Base-by-base conservation (phyloP, 495 filamentous ascomycete species). In the Lepraria neglecta region DNA sequence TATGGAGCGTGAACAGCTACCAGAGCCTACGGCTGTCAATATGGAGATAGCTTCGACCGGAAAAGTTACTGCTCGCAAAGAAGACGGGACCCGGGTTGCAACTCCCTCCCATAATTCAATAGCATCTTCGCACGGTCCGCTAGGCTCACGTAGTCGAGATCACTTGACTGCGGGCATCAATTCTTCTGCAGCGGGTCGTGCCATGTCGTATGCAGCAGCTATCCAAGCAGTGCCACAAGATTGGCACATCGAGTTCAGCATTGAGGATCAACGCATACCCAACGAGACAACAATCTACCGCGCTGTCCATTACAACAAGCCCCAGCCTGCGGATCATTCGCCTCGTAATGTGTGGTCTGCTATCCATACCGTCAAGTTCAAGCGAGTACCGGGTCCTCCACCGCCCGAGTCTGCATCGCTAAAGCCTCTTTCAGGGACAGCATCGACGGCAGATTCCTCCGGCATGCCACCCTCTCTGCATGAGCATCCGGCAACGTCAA, bases 191-290 rank as follows among this genome's bases (percentile, higher is more conserved):
- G 71, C 79, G 60, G 70, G 75, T 51, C 74, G 79, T 30, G 71
- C 82, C 12, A 75, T 83, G 17, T 92, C 91, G 0, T 96, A 96
- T 69, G 87, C 91, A 17, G 89, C 88, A 42, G 90, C 91, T 6
- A 82, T 94, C 65, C 86, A 89, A 66, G 68, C 84, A 31, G 71
- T 82, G 5, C 90, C 91, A n/a, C 87, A 91, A 62, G 94, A 97
- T 69, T 99, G 95, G 95, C 94, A 99, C 67, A 89, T 99, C 46
- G 90, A 97, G 68, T 99, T 99, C 73, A 95, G 84, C 65, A 84
- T 97, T 59, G 86, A 91, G 63, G 89, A 83, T 51, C 87, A 91
- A 68, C 81, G 87, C 0, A 86, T 97, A 65, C 78, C 88, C 1
- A 92, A 89, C 65, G 92, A 97, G 64, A 97, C 90, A 4, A 99